Conservation (phyloP, 2,329 filamentous ascomycete genomes). For the Alternaria triticina region DNA sequence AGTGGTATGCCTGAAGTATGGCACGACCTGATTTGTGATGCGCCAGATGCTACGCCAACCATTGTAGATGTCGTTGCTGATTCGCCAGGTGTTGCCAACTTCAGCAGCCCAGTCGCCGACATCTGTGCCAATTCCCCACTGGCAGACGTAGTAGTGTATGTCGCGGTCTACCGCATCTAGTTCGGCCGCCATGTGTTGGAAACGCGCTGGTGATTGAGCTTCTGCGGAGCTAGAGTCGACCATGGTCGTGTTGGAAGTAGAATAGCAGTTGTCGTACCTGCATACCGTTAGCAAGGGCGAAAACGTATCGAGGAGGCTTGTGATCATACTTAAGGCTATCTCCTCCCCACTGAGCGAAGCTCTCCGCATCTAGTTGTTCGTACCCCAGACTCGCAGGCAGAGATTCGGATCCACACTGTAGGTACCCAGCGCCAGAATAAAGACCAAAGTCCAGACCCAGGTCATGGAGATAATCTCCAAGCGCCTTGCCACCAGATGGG, state of each 20-base stretch:
- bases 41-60: constrained; percentile 44
- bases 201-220: constrained; percentile 35
- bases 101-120: constrained; percentile 44
- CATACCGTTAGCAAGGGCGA: constrained; percentile 48
- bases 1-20: constrained; percentile 36
- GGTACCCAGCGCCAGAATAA: constrained; percentile 54
- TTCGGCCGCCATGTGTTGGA: constrained; percentile 37
- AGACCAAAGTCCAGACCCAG: constrained; percentile 60
- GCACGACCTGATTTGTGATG: constrained; percentile 43
- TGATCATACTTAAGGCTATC: constrained; percentile 57
- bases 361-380: constrained; percentile 64
- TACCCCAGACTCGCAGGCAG: constrained; percentile 56
- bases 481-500: constrained; percentile 57
- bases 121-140: constrained; percentile 48
- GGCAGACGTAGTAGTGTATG: constrained; percentile 47
- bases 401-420: constrained; percentile 53
- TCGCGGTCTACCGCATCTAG: constrained; percentile 38
- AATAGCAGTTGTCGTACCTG: constrained; percentile 45
- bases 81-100: constrained; percentile 47
- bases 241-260: constrained; percentile 42
- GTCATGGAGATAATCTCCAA: constrained; percentile 59
- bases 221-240: constrained; percentile 43
- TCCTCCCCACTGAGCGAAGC: constrained; percentile 56
- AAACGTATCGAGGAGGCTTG: not conserved
- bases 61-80: constrained; percentile 46